phyloP scores from a whole-genome alignment of 306 rosid genomes.

The Fragaria iinumae region DNA sequence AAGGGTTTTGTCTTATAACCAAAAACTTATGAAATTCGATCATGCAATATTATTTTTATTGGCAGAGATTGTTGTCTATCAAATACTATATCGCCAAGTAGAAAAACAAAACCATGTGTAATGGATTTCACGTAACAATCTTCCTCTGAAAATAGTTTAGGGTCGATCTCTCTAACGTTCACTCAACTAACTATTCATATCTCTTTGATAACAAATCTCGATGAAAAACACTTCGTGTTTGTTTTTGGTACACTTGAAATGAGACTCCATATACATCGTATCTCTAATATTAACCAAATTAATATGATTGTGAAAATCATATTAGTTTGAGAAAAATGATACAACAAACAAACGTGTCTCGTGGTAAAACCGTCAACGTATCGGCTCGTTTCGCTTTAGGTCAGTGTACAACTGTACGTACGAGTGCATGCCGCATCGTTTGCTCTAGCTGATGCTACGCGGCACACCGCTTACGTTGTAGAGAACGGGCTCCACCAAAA shows the following conservation, averaged over 20 bases:
- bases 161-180: no score
- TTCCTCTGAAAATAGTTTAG: no score
- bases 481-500: not conserved
- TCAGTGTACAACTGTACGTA: not conserved
- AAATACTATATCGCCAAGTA: not conserved
- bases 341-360: not conserved
- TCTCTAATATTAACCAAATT: no score
- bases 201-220: no score
- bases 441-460: constrained; percentile 23
- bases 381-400: not conserved
- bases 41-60: not conserved
- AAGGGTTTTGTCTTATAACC: not conserved
- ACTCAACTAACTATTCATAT: no score
- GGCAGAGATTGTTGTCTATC: not conserved
- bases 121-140: not conserved
- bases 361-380: not conserved
- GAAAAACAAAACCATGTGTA: not conserved
- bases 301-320: no score
- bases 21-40: not conserved
- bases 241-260: no score
- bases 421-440: not conserved
- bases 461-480: constrained; percentile 29
- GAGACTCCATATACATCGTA: no score
- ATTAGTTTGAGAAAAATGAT: no score
- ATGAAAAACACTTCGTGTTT: not conserved